Conservation (phyloP, 2,329 filamentous ascomycete species). For the Aspergillus fructus region DNA sequence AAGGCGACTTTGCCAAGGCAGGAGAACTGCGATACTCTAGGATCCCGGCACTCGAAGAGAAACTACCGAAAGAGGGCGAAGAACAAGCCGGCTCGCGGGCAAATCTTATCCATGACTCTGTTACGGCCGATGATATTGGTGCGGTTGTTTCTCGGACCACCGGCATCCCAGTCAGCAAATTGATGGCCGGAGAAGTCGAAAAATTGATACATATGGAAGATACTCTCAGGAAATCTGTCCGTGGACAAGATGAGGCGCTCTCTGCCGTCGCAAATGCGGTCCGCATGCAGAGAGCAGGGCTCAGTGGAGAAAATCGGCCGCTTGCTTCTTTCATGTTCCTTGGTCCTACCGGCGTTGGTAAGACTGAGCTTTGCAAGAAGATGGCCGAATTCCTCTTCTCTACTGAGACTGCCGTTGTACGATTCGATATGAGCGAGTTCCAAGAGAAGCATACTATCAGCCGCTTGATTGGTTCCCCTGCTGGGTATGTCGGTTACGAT, state of each 20-base stretch:
- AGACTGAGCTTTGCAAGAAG: constrained; percentile 96
- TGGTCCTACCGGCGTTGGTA: constrained; percentile 92
- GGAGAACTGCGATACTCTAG: constrained; percentile 85
- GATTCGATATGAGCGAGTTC: constrained; percentile 98
- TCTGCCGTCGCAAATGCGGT: constrained; percentile 90
- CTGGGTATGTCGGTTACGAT: constrained; percentile 94
- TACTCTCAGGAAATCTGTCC: constrained; percentile 75
- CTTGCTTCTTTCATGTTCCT: constrained; percentile 97
- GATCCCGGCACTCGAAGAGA: constrained; percentile 77
- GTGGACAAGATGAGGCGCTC: constrained; percentile 91
- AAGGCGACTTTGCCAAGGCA: constrained; percentile 86
- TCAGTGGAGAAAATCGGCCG: constrained; percentile 87
- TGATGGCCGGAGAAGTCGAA: constrained; percentile 91
- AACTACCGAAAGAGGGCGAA: constrained; percentile 71
- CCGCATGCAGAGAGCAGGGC: constrained; percentile 85
- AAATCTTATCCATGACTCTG: constrained; percentile 79
- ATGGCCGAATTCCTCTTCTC: constrained; percentile 91
- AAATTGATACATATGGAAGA: constrained; percentile 97
- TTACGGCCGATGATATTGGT: constrained; percentile 94
- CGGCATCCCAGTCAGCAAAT: constrained; percentile 86
- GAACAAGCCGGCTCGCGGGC: constrained; percentile 52
- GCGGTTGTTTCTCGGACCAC: constrained; percentile 87
- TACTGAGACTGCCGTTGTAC: constrained; percentile 82
- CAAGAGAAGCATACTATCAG: constrained; percentile 97
- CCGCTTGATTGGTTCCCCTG: constrained; percentile 85